Evolutionary conservation across 1,284 basidiomycete species (phyloP), one percentile per base, ranked within the genome.

Genomic region (Peniophora sp.): DNA sequence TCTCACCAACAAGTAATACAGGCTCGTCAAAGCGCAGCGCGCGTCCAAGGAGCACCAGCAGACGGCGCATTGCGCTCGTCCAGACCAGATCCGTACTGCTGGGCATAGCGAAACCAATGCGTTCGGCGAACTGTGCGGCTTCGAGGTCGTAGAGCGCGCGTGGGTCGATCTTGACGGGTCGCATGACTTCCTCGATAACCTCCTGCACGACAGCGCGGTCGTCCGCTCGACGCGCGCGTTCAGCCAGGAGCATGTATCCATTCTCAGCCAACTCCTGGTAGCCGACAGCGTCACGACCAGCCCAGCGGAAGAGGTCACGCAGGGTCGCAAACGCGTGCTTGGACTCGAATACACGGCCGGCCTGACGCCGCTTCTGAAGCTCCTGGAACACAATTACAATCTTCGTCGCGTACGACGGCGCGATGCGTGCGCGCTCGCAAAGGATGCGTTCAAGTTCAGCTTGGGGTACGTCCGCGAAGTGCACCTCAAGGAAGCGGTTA

Each of bases 401-500:
- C 55, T 83, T 83, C 59, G 87, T 84, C 3, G 91, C 92, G 63
- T 97, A 96, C 0, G 92, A 92, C 0, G 93, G 94, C 1, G 95
- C 91, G 53, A 97, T 97, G 41, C 78, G 81, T 64, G 92, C 94
- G 49, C 92, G 78, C 61, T 93, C 85, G 60, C 87, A 92, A 11
- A 98, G 71, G 58, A 99, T 99, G 1, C 85, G 89, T 69, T 98
- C 92, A 32, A 99, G 74, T 67, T 99, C 97, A 14, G 77, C 77
- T 65, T 96, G 90, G 0, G 97, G 97, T 0, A 99, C 96, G 59
- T 99, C 97, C 57, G 93, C 89, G 63, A 99, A 99, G 65, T 99
- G 95, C 34, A 99, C 89, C 68, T 99, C 97, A 14, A 99, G 78
- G 70, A 99, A 99, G n/a, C 97, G 89, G 68, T 97, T 98, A 32